These are phyloP conservation scores for Rhododendron ovatum DNA, from an alignment of 148 eudicot genomes.

Conservation along the genomic window DNA sequence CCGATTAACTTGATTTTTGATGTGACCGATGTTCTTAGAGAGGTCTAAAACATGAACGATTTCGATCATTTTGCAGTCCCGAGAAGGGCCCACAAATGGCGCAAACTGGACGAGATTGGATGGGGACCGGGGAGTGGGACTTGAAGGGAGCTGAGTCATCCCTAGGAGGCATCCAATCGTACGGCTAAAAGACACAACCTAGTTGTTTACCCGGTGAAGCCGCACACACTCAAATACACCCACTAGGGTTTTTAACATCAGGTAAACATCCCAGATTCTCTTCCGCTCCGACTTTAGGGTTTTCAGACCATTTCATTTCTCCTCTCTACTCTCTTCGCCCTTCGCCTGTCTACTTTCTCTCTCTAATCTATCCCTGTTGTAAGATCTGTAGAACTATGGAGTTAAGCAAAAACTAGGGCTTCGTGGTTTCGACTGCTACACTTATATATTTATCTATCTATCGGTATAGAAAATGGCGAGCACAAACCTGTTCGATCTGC, in stretches of 20 bases:
- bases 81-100: no score
- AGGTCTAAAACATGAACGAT: no score
- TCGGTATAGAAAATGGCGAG: constrained; percentile 38
- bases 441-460: background rate
- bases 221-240: constrained; percentile 13
- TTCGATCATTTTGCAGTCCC: no score
- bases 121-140: no score
- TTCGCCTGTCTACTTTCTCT: background rate
- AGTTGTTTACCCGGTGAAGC: background rate
- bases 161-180: background rate
- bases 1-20: no score
- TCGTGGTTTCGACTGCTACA: background rate
- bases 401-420: constrained; percentile 17
- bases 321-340: background rate
- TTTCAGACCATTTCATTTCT: constrained; percentile 12
- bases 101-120: no score
- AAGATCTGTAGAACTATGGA: constrained; percentile 12
- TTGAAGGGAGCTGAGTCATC: background rate
- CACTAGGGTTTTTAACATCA: constrained; percentile 37
- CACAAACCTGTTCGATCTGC: constrained; percentile 51
- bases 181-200: background rate
- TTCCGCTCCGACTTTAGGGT: constrained; percentile 35
- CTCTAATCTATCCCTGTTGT: background rate
- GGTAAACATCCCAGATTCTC: background rate
- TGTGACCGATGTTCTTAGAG: no score